Base-by-base conservation (phyloP, 1,284 basidiomycete genomes). In the Ceratobasidium sp. region DNA sequence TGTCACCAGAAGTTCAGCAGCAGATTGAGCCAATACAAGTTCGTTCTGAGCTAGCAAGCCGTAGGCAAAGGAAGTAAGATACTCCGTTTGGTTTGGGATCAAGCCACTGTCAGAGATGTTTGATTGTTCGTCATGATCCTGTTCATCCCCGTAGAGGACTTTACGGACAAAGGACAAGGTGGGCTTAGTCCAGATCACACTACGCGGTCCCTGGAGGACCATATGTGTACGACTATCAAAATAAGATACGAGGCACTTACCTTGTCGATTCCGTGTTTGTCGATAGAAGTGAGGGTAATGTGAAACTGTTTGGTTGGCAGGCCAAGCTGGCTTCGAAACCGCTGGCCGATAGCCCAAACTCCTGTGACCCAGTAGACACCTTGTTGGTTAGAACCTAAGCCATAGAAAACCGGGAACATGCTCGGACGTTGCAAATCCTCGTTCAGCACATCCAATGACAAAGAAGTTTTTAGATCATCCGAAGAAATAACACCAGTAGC, bases 341-440 rank as follows among this genome's bases (percentile, higher is more conserved):
- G 80, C 75, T 89, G 85, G 5, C 85, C 87, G 13, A 83, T 82
- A 50, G 85, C 85, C 86, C 87, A 88, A 2, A 88, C 80, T n/a
- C 87, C 79, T 9, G 87, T 83, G 14, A 86, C 81, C 77, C 85
- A 88, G 73, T 82, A 81, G 0, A 85, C 81, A 0, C 80, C 79
- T 26, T 62, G 30, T 23, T 50, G 47, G 54, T 74, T 47, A 23
- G 76, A 54, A 1, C 79, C 80, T 28, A 88, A 80, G 1, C 80
- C 84, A 43, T 38, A 67, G 28, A 49, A 21, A 28, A 67, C 44
- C 18, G 63, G 63, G 16, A 35, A 54, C 2, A 50, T 41, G 35
- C 50, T 67, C 35, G 47, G 32, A 23, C 50, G 47, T 2, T 35
- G 18, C 28, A 67, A 41, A 21, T 52, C 63, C 14, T 44, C 30